phyloP scores from a whole-genome alignment of 2,329 filamentous ascomycete species.

The Fusarium avenaceum region DNA sequence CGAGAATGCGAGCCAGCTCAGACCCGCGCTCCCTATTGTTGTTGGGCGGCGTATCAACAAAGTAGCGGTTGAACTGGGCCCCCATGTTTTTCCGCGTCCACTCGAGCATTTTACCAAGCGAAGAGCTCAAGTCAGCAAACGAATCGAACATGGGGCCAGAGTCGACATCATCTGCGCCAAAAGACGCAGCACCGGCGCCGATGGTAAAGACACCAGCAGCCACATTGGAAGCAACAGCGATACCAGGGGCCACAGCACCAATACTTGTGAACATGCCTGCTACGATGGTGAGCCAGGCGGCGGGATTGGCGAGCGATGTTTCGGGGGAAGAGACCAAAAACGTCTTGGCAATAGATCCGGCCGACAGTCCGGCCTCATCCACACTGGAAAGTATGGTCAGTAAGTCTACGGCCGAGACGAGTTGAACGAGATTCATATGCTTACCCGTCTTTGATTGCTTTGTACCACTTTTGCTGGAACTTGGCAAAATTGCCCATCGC shows the following conservation, averaged over 20 bases:
- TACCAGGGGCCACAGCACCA: neutral
- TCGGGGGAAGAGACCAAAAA: neutral
- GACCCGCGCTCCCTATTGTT: constrained; percentile 3
- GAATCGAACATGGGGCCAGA: neutral
- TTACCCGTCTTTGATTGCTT: neutral
- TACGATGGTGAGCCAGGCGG: constrained; percentile 9
- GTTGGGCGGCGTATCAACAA: constrained; percentile 1
- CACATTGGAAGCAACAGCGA: neutral
- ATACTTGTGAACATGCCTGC: constrained; percentile 3
- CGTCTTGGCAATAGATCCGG: neutral
- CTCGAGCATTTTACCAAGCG: neutral
- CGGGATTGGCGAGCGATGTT: neutral
- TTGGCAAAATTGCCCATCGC: constrained; percentile 6
- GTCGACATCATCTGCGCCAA: neutral
- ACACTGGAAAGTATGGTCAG: neutral
- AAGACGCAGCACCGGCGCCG: constrained; percentile 3
- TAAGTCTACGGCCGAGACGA: neutral
- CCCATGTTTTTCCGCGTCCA: neutral
- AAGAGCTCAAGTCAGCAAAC: neutral
- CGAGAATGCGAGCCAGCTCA: neutral
- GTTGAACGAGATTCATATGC: neutral
- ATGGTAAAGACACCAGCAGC: neutral
- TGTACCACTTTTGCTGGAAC: constrained; percentile 13
- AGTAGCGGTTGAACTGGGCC: neutral
- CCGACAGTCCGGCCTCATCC: neutral